A percentile compares a stretch with the other conserved stretches of the same genome.
phyloP scores from a whole-genome alignment of 495 filamentous ascomycete genomes.

The Penicillium coprophilum region DNA sequence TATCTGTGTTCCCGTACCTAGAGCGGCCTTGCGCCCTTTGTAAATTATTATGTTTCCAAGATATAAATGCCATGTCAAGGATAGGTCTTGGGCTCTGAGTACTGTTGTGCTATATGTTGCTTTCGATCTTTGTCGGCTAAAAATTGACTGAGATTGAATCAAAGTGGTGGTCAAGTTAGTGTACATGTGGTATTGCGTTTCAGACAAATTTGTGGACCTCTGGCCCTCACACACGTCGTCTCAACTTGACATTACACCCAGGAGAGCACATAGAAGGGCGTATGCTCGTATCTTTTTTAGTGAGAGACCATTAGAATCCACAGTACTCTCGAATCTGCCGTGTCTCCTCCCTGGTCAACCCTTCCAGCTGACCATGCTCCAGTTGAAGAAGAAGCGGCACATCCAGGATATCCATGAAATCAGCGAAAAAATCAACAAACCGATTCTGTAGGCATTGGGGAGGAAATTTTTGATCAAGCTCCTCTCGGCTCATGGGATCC shows the following conservation, averaged over 20 bases:
- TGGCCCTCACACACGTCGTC: not conserved
- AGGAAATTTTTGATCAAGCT: slow-evolving; percentile 12
- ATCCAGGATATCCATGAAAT: slow-evolving; percentile 39
- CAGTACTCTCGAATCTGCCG: slow-evolving; percentile 26
- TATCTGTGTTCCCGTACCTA: slow-evolving; percentile 20
- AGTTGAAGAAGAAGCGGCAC: slow-evolving; percentile 46
- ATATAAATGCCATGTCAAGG: slow-evolving; percentile 23
- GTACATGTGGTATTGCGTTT: not conserved
- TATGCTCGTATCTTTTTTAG: not conserved
- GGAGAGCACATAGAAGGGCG: not conserved
- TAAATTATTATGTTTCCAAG: slow-evolving; percentile 39
- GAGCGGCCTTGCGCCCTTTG: slow-evolving; percentile 26
- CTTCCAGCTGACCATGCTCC: slow-evolving; percentile 41
- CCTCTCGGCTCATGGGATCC: slow-evolving; percentile 7
- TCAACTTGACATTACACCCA: not conserved
- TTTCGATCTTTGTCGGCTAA: not conserved
- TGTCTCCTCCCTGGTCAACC: slow-evolving; percentile 38
- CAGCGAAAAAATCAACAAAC: slow-evolving; percentile 22
- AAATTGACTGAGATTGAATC: not conserved
- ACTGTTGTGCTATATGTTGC: not conserved
- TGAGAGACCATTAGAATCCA: not conserved
- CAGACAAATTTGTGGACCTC: not conserved
- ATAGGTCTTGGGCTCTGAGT: not conserved
- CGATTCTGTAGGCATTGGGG: not conserved
- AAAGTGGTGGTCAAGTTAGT: not conserved